Evolutionary conservation across 768 basidiomycete species (phyloP).

Genomic region (Serendipita indica): DNA sequence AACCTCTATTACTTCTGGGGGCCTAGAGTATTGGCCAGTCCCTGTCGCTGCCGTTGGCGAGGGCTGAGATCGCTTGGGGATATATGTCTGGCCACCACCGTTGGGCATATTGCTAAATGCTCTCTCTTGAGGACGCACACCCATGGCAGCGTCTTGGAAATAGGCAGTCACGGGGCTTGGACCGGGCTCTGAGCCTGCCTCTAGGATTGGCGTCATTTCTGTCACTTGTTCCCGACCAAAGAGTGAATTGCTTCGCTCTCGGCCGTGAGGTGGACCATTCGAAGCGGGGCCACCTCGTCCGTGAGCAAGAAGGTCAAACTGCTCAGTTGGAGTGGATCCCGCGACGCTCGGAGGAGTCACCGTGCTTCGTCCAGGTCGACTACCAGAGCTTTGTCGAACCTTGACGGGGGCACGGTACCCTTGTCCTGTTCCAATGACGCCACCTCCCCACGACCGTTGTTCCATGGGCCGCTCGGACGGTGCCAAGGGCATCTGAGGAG

Average conservation of each 20-base stretch:
- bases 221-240: not conserved
- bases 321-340: not conserved
- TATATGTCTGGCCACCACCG: not conserved
- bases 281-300: not conserved
- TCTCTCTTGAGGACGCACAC: not conserved
- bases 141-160: conserved; percentile 3
- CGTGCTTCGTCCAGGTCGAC: not conserved
- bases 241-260: not conserved
- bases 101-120: not conserved
- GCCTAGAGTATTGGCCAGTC: not conserved
- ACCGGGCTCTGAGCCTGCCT: conserved; percentile 6
- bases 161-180: not conserved
- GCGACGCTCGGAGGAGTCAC: not conserved
- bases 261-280: not conserved
- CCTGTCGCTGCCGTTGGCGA: not conserved
- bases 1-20: no score
- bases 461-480: not conserved
- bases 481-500: not conserved
- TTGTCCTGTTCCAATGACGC: not conserved
- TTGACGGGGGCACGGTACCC: not conserved
- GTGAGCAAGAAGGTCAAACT: not conserved
- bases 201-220: conserved; percentile 1
- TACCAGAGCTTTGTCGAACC: not conserved
- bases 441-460: not conserved
- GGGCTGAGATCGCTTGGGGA: not conserved